Percentiles rank a stretch among this genome's conserved stretches.
Conservation (phyloP, 371 early-diverging fungal genomes). For the Mucor ambiguus region DNA sequence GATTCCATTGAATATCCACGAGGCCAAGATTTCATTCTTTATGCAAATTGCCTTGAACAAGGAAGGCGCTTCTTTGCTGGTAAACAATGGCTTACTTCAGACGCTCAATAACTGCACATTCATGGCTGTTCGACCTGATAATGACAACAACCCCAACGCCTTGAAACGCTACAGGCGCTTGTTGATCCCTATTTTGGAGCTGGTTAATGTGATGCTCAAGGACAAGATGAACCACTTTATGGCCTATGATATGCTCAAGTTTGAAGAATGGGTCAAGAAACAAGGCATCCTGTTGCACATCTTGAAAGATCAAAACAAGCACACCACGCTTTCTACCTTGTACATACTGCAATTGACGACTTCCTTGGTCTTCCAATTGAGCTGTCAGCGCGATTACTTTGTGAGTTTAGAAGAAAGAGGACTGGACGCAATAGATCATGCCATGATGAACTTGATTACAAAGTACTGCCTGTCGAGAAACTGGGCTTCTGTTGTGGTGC, state of each 20-base stretch:
- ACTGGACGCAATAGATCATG: slow-evolving; percentile 5
- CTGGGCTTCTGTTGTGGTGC: slow-evolving; percentile 19
- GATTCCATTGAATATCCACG: slow-evolving; percentile 66
- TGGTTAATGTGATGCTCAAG: slow-evolving; percentile 52
- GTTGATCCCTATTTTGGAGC: slow-evolving; percentile 57
- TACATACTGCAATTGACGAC: slow-evolving; percentile 47
- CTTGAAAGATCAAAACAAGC: slow-evolving; percentile 44
- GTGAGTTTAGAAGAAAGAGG: slow-evolving; percentile 20
- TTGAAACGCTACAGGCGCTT: slow-evolving; percentile 60
- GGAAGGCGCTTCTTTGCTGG: slow-evolving; percentile 73
- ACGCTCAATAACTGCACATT: slow-evolving; percentile 68
- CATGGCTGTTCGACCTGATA: slow-evolving; percentile 66
- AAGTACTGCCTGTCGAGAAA: slow-evolving; percentile 21
- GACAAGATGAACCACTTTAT: slow-evolving; percentile 49
- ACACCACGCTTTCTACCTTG: slow-evolving; percentile 44
- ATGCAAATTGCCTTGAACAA: slow-evolving; percentile 69
- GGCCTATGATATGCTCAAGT: slow-evolving; percentile 33
- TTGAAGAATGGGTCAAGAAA: slow-evolving; percentile 50
- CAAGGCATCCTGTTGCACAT: slow-evolving; percentile 59
- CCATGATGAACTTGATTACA: slow-evolving; percentile 17
- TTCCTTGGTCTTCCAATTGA: slow-evolving; percentile 48
- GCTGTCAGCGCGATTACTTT: slow-evolving; percentile 28
- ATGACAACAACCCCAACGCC: slow-evolving; percentile 10
- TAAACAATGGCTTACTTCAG: slow-evolving; percentile 75
- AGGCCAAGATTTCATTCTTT: slow-evolving; percentile 77